Base-by-base conservation (phyloP, 1,139 yeast genomes). In the Yamadazyma oceani region DNA sequence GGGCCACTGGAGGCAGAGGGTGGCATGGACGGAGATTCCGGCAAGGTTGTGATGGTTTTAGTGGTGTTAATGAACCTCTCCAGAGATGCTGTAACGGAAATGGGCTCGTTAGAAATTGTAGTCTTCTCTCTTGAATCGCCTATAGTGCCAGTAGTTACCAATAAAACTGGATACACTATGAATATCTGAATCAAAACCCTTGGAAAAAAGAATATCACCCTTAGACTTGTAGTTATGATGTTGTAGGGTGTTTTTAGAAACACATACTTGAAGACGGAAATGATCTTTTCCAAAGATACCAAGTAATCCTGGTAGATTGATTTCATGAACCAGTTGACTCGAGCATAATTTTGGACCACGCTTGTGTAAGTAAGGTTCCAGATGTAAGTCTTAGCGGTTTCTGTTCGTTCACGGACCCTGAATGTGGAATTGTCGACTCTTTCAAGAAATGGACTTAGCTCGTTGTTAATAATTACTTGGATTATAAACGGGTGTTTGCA, bases 341-440 rank as follows among this genome's bases (percentile, higher is more conserved):
- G 2, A 17, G 22, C 13, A 9, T 36, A 17, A 36, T 39, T 39
- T 1, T 34, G 32, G 2, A 36, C 10, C 2, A 39, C 12, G n/a
- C 32, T 23, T 17, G 24, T 23, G 13, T 11, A 17, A 15, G 34
- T 10, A n/a, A 32, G 4, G 9, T 35, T 26, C 33, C 32, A 32
- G 2, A 31, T 16, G 8, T 23, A 14, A 3, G 24, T 17, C 30
- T 29, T 26, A 4, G 32, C 10, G n/a, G 22, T 26, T 7, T 10
- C 26, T 5, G 32, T 17, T 14, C 23, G 29, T 3, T 31, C 23
- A 5, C 13, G n/a, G 10, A 39, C 14, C 5, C 31, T 29, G 4
- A 39, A 34, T 5, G 17, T n/a, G 1, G 39, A 29, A 3, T 31
- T 13, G 21, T 41, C 43, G 1, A 37, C 17, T 27, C 31, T 26